These are phyloP conservation scores for Heritiera fomes DNA, from an alignment of 345 rosid species.

Conservation along the genomic window DNA sequence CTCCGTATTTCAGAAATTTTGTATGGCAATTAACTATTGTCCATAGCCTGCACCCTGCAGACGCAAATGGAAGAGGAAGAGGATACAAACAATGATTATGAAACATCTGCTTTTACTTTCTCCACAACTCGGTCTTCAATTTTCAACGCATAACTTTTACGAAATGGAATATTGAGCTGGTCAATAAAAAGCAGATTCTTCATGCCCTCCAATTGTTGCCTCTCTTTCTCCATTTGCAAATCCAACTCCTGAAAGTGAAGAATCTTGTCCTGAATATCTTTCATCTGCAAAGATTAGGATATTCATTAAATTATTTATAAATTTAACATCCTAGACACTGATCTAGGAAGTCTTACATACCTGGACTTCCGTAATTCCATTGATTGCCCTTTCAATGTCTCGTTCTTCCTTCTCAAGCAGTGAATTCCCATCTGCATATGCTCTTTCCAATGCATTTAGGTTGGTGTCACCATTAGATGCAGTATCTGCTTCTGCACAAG, in stretches of 20 bases:
- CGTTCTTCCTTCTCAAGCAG: conserved; percentile 55
- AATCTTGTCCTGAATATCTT: conserved; percentile 65
- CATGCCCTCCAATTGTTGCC: conserved; percentile 73
- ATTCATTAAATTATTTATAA: conserved; percentile 11
- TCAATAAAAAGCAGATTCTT: conserved; percentile 72
- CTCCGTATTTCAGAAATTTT: no score
- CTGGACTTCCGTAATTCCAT: conserved; percentile 58
- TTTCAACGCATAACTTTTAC: conserved; percentile 38
- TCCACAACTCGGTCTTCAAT: conserved; percentile 38
- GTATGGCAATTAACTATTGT: no score
- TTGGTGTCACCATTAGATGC: conserved; percentile 41
- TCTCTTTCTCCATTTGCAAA: conserved; percentile 80
- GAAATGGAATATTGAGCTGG: conserved; percentile 63
- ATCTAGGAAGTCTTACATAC: conserved; percentile 38
- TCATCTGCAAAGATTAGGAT: conserved; percentile 55
- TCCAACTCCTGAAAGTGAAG: conserved; percentile 74
- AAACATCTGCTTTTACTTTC: conserved; percentile 33
- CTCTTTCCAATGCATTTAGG: conserved; percentile 36
- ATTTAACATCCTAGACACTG: background rate
- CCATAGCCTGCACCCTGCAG: no score
- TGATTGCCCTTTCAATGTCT: conserved; percentile 64
- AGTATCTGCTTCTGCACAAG: conserved; percentile 42
- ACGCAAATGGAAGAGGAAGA: no score
- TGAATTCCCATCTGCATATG: conserved; percentile 47
- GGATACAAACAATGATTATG: background rate